A percentile compares a stretch with the other conserved stretches of the same genome.
These are phyloP conservation scores for Amanita fuliginea DNA, from an alignment of 768 basidiomycete species.

Conservation along the genomic window DNA sequence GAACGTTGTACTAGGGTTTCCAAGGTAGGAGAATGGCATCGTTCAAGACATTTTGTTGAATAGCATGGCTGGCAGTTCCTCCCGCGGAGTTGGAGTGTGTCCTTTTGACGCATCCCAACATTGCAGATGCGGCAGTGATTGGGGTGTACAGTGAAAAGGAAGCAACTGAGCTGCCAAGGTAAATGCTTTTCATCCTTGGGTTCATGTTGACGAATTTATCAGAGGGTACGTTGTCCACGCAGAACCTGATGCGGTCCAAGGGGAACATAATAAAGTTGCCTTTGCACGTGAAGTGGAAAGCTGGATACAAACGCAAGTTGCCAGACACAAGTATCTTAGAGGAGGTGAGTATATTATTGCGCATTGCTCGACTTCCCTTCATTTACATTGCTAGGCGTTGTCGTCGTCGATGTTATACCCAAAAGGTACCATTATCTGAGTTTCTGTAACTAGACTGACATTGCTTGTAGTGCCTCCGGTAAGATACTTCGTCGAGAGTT, in stretches of 20 bases:
- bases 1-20: constrained; percentile 39
- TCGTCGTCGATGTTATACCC: constrained; percentile 51
- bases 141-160: constrained; percentile 56
- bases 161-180: constrained; percentile 78
- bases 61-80: constrained; percentile 38
- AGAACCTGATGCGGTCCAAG: constrained; percentile 23
- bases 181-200: neutral
- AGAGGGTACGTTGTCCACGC: constrained; percentile 59
- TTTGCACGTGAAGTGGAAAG: constrained; percentile 42
- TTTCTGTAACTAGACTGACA: neutral
- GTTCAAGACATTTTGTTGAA: no score
- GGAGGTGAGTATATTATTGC: constrained; percentile 34
- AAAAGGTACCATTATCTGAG: constrained; percentile 39
- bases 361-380: neutral
- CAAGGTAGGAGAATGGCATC: constrained; percentile 39
- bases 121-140: constrained; percentile 76
- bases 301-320: constrained; percentile 65
- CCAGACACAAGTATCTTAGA: constrained; percentile 67
- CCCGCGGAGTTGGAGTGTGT: constrained; percentile 80
- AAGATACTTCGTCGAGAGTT: constrained; percentile 80
- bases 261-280: constrained; percentile 22
- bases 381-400: constrained; percentile 42
- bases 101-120: constrained; percentile 60
- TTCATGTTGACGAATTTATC: neutral
- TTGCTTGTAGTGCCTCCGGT: constrained; percentile 54